A percentile compares a stretch with the other conserved stretches of the same genome.
phyloP scores from a whole-genome alignment of 2,329 filamentous ascomycete species.

The Tolypocladium sp. region DNA sequence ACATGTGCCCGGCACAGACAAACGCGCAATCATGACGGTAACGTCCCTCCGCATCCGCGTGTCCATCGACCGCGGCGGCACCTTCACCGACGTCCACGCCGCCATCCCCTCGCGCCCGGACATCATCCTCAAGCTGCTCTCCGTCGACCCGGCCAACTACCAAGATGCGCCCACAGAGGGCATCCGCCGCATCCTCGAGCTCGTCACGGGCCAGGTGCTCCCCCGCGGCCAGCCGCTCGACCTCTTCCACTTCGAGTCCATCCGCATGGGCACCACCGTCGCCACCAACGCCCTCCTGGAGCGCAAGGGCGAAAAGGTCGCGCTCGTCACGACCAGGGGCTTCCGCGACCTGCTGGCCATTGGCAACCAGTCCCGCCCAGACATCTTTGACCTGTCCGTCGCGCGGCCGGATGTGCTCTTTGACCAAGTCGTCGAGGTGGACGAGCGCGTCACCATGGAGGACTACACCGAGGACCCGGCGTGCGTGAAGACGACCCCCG shows the following conservation, averaged over 20 bases:
- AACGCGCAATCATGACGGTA: conserved; percentile 8
- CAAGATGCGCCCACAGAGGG: conserved; percentile 65
- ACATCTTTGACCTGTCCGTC: conserved; percentile 66
- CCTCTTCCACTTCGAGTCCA: conserved; percentile 43
- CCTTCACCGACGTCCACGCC: conserved; percentile 65
- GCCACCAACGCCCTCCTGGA: conserved; percentile 69
- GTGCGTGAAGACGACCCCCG: conserved; percentile 27
- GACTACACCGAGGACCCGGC: conserved; percentile 65
- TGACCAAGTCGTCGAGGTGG: conserved; percentile 59
- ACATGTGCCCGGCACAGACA: not conserved
- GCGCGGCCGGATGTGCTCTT: conserved; percentile 60
- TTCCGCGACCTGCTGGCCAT: conserved; percentile 66
- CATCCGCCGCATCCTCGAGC: conserved; percentile 42
- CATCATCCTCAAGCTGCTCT: conserved; percentile 62
- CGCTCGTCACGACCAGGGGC: conserved; percentile 61
- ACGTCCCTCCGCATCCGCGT: conserved; percentile 18
- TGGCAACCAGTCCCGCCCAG: conserved; percentile 63
- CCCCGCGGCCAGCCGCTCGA: conserved; percentile 24
- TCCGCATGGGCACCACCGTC: conserved; percentile 74
- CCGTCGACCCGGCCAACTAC: conserved; percentile 64
- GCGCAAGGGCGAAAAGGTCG: conserved; percentile 62
- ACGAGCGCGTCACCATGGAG: conserved; percentile 65
- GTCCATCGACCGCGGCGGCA: conserved; percentile 30
- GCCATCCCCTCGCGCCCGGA: conserved; percentile 57
- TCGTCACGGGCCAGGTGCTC: conserved; percentile 18